Percentiles rank a stretch among this genome's conserved stretches.
phyloP scores from a whole-genome alignment of 2,329 filamentous ascomycete species.

The Cladosporium velox region DNA sequence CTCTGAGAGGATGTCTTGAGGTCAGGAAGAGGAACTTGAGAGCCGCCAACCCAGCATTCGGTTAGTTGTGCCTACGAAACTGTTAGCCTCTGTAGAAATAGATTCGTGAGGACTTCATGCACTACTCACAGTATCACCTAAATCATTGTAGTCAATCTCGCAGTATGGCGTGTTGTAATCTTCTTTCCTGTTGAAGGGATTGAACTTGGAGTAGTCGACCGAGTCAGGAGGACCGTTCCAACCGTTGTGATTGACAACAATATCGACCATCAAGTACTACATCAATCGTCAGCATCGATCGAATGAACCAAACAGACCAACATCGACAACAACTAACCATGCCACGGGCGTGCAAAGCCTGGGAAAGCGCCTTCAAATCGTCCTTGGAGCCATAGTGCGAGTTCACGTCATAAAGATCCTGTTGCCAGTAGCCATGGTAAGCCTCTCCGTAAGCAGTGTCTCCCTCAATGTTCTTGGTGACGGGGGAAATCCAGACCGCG shows the following conservation, averaged over 20 bases:
- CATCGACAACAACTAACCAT: conserved; percentile 34
- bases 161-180: conserved; percentile 57
- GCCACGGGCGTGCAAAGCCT: conserved; percentile 39
- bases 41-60: conserved; percentile 58
- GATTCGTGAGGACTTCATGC: not conserved
- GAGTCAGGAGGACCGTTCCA: conserved; percentile 33
- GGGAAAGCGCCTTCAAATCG: conserved; percentile 40
- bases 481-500: conserved; percentile 55
- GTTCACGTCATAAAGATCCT: conserved; percentile 49
- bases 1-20: conserved; percentile 56
- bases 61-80: conserved; percentile 36
- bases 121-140: conserved; percentile 28
- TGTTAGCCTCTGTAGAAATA: not conserved
- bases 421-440: conserved; percentile 61
- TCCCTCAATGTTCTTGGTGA: conserved; percentile 49
- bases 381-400: conserved; percentile 39
- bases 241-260: conserved; percentile 43
- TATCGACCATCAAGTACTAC: conserved; percentile 43
- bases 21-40: conserved; percentile 62
- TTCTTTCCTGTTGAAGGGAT: conserved; percentile 45
- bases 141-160: conserved; percentile 56
- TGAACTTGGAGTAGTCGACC: conserved; percentile 40
- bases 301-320: not conserved
- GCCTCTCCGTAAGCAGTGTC: conserved; percentile 43
- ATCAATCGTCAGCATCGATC: conserved; percentile 20